Conservation (phyloP, 78 protist species). For the Tieghemostelium lacteum region DNA sequence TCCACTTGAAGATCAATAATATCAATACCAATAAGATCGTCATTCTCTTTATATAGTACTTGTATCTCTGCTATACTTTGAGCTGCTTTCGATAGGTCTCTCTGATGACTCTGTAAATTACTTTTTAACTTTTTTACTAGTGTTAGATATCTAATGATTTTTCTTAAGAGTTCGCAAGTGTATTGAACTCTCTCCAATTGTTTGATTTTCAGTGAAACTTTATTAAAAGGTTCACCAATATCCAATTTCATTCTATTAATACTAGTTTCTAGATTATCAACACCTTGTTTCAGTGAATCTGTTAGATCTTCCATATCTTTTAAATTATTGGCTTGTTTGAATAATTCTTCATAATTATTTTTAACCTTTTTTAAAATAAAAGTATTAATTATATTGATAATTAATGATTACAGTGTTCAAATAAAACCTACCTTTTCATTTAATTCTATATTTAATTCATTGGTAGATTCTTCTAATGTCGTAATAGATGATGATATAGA, state of each 20-base stretch:
- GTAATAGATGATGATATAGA: conserved; percentile 45
- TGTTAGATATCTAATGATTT: conserved; percentile 42
- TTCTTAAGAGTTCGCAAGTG: conserved; percentile 65
- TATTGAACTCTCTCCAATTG: conserved; percentile 68
- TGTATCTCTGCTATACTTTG: conserved; percentile 73
- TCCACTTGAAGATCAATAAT: conserved; percentile 55
- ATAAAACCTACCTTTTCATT: conserved; percentile 16
- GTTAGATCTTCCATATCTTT: conserved; percentile 57
- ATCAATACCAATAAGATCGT: conserved; percentile 51
- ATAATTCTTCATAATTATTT: conserved; percentile 43
- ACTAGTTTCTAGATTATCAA: conserved; percentile 23
- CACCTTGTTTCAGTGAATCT: conserved; percentile 3
- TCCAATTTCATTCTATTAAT: conserved; percentile 36
- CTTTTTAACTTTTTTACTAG: conserved; percentile 58
- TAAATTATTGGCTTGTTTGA: conserved; percentile 50
- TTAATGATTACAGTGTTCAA: neutral
- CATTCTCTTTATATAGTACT: conserved; percentile 25
- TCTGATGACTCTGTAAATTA: conserved; percentile 40
- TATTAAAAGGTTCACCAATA: conserved; percentile 46
- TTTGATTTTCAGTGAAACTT: conserved; percentile 20
- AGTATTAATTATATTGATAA: neutral
- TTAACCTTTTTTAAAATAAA: conserved; percentile 2
- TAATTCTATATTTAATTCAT: conserved; percentile 49
- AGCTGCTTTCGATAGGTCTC: conserved; percentile 79
- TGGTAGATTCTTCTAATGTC: conserved; percentile 9